Base-by-base conservation (phyloP, 1,139 yeast species). In the Nakaseomyces sp. region DNA sequence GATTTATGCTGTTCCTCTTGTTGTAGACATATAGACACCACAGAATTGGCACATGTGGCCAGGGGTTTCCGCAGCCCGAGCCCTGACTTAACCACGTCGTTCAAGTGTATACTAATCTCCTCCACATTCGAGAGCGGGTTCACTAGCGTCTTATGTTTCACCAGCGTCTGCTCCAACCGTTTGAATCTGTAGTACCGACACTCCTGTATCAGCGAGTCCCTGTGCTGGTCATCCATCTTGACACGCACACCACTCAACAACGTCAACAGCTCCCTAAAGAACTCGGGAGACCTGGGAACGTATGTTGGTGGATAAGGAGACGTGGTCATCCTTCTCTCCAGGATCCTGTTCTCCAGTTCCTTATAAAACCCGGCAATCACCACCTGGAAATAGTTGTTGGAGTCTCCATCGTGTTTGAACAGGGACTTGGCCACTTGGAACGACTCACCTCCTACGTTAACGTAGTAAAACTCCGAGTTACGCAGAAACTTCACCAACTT, bases 161-260 rank as follows among this genome's bases (percentile, higher is more conserved):
- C 59, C 32, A 86, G 61, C 47, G 71, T 66, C 61, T 86, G 94
- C 58, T 82, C 93, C 36, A 87, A 66, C 33, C 77, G 86, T 44
- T 74, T 64, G 54, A 87, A 80, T 40, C 89, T 69, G 61, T 84
- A 87, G 63, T 82, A 87, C 43, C 73, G 70, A 50, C 93, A 83
- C 56, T 87, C 96, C 42, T 69, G 68, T 7, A 80, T 59, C 47
- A 87, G 66, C 15, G 72, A 61, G 5, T 45, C 50, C 4, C 64
- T 57, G 36, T 93, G 67, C 57, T 81, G 86, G 2, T 65, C 64
- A 28, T 77, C 81, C 50, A 70, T 63, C 35, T 64, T 61, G 17
- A 83, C 69, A 1, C 69, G 66, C 37, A 75, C 73, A 0, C 91
- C 91, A 46, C 73, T 69, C 29, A 82, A 62, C 2, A 76, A 56